phyloP scores from a whole-genome alignment of 2,329 filamentous ascomycete genomes.

The Penicillium sp. region DNA sequence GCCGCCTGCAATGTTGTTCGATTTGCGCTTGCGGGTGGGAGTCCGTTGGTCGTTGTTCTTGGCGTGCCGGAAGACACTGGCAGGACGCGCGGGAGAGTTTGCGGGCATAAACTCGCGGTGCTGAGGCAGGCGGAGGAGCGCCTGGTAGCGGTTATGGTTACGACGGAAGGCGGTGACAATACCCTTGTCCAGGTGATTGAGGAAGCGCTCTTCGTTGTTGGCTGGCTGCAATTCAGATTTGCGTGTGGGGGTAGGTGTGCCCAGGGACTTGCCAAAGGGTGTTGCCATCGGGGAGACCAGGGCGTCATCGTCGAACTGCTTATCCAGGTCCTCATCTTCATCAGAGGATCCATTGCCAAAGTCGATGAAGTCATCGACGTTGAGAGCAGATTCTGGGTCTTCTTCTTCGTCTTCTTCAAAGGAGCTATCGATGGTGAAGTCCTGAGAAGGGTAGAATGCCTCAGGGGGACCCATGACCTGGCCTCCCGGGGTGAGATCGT shows the following conservation, averaged over 20 bases:
- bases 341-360: slow-evolving; percentile 60
- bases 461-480: slow-evolving; percentile 71
- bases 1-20: slow-evolving; percentile 36
- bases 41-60: slow-evolving; percentile 40
- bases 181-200: slow-evolving; percentile 67
- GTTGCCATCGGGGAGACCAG: slow-evolving; percentile 47
- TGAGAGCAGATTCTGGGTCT: slow-evolving; percentile 59
- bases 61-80: slow-evolving; percentile 44
- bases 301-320: slow-evolving; percentile 46
- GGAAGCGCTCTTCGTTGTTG: slow-evolving; percentile 49
- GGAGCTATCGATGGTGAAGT: slow-evolving; percentile 56
- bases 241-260: slow-evolving; percentile 38
- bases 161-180: slow-evolving; percentile 75
- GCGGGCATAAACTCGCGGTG: slow-evolving; percentile 46
- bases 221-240: slow-evolving; percentile 28
- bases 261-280: slow-evolving; percentile 38
- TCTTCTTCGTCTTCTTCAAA: slow-evolving; percentile 62
- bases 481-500: slow-evolving; percentile 49
- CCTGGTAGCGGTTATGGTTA: slow-evolving; percentile 52
- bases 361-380: slow-evolving; percentile 70
- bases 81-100: slow-evolving; percentile 42
- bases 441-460: slow-evolving; percentile 69
- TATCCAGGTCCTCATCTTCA: slow-evolving; percentile 55
- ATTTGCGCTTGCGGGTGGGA: slow-evolving; percentile 41
- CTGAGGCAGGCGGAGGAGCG: slow-evolving; percentile 48